Evolutionary conservation across 345 rosid species (phyloP).

Genomic region (Anastatica hierochuntica): DNA sequence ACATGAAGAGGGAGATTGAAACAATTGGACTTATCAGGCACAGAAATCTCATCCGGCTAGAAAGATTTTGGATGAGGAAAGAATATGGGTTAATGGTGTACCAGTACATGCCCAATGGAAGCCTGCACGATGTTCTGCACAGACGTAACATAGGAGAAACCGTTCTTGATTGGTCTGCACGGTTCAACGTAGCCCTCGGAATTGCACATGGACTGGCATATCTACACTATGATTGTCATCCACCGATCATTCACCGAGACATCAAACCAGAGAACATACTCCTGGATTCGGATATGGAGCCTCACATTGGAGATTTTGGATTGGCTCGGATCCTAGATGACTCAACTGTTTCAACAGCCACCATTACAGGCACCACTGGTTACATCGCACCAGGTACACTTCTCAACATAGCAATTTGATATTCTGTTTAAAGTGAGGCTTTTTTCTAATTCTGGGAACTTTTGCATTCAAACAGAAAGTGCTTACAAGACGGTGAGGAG

Average conservation of each 20-base stretch:
- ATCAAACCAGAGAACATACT: constrained; percentile 81
- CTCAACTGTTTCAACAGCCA: constrained; percentile 29
- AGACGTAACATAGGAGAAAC: constrained; percentile 17
- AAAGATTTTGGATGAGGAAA: constrained; percentile 60
- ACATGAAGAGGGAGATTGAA: constrained; percentile 58
- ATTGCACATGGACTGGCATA: constrained; percentile 65
- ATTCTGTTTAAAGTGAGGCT: constrained; percentile 34
- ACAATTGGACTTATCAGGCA: constrained; percentile 59
- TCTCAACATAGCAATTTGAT: constrained; percentile 44
- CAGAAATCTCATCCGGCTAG: constrained; percentile 59
- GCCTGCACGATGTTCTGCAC: constrained; percentile 54
- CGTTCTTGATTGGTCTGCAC: constrained; percentile 45
- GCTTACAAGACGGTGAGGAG: constrained; percentile 45
- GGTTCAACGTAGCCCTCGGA: constrained; percentile 62
- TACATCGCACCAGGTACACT: constrained; percentile 73
- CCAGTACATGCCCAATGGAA: constrained; percentile 67
- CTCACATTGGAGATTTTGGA: constrained; percentile 85
- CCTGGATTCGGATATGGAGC: constrained; percentile 62
- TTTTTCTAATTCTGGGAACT: constrained; percentile 46
- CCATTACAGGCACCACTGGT: constrained; percentile 59
- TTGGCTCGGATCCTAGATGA: constrained; percentile 55
- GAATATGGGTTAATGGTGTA: constrained; percentile 62
- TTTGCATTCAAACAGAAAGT: constrained; percentile 53
- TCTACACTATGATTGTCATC: constrained; percentile 73
- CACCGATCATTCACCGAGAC: constrained; percentile 66